Conservation (phyloP, 805 yeast genomes). For the Metschnikowia lunata region DNA sequence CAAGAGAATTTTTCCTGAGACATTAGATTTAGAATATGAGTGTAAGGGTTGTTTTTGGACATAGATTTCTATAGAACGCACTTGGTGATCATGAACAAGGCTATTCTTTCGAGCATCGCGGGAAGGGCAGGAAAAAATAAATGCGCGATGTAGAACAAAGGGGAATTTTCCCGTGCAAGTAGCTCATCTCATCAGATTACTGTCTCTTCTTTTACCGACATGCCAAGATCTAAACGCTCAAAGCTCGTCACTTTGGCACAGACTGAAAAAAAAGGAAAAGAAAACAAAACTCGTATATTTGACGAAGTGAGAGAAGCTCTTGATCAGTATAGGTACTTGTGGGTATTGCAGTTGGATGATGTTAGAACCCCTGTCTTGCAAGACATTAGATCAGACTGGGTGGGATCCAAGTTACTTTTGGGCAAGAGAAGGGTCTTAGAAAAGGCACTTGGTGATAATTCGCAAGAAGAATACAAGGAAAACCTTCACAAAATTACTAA, state of each 20-base stretch:
- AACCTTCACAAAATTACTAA: constrained; percentile 68
- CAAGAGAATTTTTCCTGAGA: no score
- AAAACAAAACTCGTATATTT: constrained; percentile 84
- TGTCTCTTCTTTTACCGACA: constrained; percentile 25
- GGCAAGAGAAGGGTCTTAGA: constrained; percentile 93
- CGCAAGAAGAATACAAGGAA: constrained; percentile 87
- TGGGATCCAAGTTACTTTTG: constrained; percentile 79
- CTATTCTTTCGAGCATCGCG: no score
- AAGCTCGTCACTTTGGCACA: constrained; percentile 93
- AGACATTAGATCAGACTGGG: constrained; percentile 89
- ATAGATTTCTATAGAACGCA: no score
- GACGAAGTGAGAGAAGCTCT: constrained; percentile 83
- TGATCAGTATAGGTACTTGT: constrained; percentile 70
- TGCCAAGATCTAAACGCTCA: constrained; percentile 98
- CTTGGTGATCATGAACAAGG: no score
- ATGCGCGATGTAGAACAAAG: no score
- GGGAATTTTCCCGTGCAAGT: constrained; percentile 5
- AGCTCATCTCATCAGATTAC: constrained; percentile 11
- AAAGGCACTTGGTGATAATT: constrained; percentile 84
- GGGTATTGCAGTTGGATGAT: constrained; percentile 85
- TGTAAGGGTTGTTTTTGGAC: no score
- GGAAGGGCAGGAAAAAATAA: no score
- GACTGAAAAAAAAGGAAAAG: constrained; percentile 93
- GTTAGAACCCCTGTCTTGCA: constrained; percentile 95
- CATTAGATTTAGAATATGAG: no score